Conservation (phyloP, 2,329 filamentous ascomycete species). For the Penicillium sp. region DNA sequence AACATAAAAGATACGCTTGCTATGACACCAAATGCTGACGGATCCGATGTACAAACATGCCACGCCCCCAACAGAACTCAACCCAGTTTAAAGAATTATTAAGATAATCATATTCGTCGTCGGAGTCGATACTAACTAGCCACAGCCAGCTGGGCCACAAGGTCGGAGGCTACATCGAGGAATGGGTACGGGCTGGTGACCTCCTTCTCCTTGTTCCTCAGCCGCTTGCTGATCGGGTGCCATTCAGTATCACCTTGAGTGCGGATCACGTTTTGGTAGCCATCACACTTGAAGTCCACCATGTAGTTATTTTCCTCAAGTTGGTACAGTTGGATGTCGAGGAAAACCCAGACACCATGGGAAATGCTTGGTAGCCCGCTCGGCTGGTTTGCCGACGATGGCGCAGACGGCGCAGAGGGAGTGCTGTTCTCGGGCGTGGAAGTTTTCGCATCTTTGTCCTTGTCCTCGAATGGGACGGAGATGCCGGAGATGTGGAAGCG, state of each 20-base stretch:
- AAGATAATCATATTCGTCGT: conserved; percentile 11
- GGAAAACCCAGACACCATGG: conserved; percentile 81
- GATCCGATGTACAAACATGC: conserved; percentile 12
- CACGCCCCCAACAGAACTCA: conserved; percentile 3
- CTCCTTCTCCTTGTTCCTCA: conserved; percentile 77
- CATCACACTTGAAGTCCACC: conserved; percentile 97
- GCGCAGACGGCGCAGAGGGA: conserved; percentile 28
- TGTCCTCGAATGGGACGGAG: conserved; percentile 33
- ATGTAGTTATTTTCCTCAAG: conserved; percentile 91
- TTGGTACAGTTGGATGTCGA: conserved; percentile 93
- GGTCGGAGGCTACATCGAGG: conserved; percentile 82
- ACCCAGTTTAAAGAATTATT: conserved; percentile 8
- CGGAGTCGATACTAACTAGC: conserved; percentile 51
- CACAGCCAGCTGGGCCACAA: conserved; percentile 90
- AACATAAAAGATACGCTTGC: conserved; percentile 13
- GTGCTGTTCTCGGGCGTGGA: conserved; percentile 33
- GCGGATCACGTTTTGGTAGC: conserved; percentile 82
- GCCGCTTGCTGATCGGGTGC: conserved; percentile 48
- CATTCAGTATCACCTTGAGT: conserved; percentile 42
- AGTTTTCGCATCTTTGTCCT: conserved; percentile 18
- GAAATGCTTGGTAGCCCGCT: conserved; percentile 43
- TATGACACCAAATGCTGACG: conserved; percentile 15
- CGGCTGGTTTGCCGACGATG: conserved; percentile 36
- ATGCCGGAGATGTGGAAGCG: conserved; percentile 36
- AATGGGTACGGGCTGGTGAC: conserved; percentile 94